These are phyloP conservation scores for Allium cepa DNA, from an alignment of 106 monocot genomes.

Conservation along the genomic window DNA sequence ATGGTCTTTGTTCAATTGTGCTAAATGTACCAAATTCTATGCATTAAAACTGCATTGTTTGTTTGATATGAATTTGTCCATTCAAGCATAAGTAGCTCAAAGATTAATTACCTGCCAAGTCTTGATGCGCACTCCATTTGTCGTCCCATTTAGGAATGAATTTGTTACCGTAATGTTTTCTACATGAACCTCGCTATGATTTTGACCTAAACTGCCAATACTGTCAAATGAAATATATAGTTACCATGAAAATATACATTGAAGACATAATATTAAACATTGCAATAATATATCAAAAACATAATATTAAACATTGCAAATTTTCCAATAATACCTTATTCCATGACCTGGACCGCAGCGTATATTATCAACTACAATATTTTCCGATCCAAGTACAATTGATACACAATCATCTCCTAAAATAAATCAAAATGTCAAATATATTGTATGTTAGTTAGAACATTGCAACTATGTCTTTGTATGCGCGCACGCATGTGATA, in stretches of 20 bases:
- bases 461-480: too few relatives aligned
- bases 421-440: background rate
- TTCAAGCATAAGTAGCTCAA: too few relatives aligned
- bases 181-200: conserved; percentile 33
- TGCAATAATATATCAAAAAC: background rate
- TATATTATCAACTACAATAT: conserved; percentile 25
- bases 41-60: too few relatives aligned
- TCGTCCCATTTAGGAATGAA: conserved; percentile 32
- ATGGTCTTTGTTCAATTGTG: too few relatives aligned
- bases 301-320: too few relatives aligned
- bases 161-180: conserved; percentile 50
- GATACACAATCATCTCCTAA: conserved; percentile 45
- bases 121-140: conserved; percentile 82
- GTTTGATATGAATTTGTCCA: too few relatives aligned
- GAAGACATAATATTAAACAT: background rate
- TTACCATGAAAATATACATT: background rate
- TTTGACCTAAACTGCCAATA: conserved; percentile 71
- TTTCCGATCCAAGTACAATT: conserved; percentile 38
- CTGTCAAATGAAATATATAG: conserved; percentile 13
- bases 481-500: too few relatives aligned
- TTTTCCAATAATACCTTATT: conserved; percentile 44
- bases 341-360: conserved; percentile 84
- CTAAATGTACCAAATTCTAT: too few relatives aligned
- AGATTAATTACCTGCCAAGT: conserved; percentile 61
- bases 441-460: too few relatives aligned